phyloP scores from a whole-genome alignment of 2,329 filamentous ascomycete genomes.

The Monosporascus cannonballus region DNA sequence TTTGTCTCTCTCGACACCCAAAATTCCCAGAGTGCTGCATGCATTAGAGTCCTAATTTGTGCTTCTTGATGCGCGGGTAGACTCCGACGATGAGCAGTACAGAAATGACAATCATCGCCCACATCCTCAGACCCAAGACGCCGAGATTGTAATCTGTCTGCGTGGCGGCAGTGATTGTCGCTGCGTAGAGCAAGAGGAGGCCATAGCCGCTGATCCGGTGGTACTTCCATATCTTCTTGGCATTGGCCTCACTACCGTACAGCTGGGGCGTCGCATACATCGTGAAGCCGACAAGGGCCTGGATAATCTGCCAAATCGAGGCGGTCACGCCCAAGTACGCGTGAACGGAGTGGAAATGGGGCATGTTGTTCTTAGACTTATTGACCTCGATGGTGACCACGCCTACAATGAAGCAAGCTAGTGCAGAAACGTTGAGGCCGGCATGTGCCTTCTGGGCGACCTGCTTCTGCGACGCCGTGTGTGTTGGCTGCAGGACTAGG shows the following conservation, averaged over 20 bases:
- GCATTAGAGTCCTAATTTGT: slow-evolving; percentile 64
- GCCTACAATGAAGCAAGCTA: slow-evolving; percentile 57
- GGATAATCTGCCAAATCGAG: slow-evolving; percentile 62
- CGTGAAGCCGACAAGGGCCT: slow-evolving; percentile 74
- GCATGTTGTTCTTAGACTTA: slow-evolving; percentile 62
- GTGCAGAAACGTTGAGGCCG: slow-evolving; percentile 59
- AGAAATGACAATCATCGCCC: slow-evolving; percentile 64
- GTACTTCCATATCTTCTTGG: slow-evolving; percentile 84
- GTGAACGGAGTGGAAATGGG: slow-evolving; percentile 76
- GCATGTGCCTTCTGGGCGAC: slow-evolving; percentile 58
- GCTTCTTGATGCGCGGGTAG: slow-evolving; percentile 71
- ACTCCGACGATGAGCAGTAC: slow-evolving; percentile 66
- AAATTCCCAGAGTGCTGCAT: neutral
- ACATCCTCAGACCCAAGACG: slow-evolving; percentile 66
- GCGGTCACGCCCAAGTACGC: slow-evolving; percentile 76
- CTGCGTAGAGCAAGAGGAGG: slow-evolving; percentile 63
- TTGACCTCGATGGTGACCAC: slow-evolving; percentile 74
- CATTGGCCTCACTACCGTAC: slow-evolving; percentile 73
- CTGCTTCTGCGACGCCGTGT: slow-evolving; percentile 67
- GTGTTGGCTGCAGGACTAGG: slow-evolving; percentile 82
- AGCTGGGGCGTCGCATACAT: slow-evolving; percentile 71
- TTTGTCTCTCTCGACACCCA: neutral
- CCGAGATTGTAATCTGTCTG: slow-evolving; percentile 68
- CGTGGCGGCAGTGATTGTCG: slow-evolving; percentile 68
- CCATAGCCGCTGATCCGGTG: slow-evolving; percentile 75